Evolutionary conservation across 768 basidiomycete species (phyloP), one percentile per base, ranked within the genome.

Genomic region (Crepidotus variabilis): DNA sequence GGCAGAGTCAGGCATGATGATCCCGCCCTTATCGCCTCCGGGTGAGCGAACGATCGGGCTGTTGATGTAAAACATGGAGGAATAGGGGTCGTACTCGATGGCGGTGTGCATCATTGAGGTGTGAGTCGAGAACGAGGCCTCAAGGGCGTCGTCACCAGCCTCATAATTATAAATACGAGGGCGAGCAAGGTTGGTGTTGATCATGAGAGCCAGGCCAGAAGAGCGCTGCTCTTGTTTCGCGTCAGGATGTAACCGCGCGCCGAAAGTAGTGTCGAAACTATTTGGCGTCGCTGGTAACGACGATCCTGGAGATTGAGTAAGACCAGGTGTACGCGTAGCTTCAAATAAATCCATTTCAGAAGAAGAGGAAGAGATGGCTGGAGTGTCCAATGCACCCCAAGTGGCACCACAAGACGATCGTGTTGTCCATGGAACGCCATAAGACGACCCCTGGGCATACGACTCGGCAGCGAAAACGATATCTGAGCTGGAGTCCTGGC

Each of bases 71-170:
- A 80, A 84, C 54, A 81, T 79, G 0, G 83, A 83, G 16, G 80
- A 78, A 62, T 82, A 84, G 11, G 79, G 76, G 53, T 81, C 84
- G 54, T 81, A 79, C 69, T 89, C 88, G 49, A 88, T 81, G 36
- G 88, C 88, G 18, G 88, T 90, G 57, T 86, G 87, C 87, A 90
- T 88, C 60, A 78, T 75, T 23, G 86, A 86, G 32, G 85, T 84
- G 16, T 75, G 72, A 35, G 81, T 78, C 13, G 81, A 81, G 57
- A 63, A 75, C 45, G 75, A 78, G 18, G 72, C 72, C 32, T 72
- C 67, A 65, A 76, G 72, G 61, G 72, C 75, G 56, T 71, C 70
- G 60, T 72, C 71, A 59, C 71, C 73, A 28, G 11, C 50, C 33
- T 56, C 55, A 21, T 56, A 56, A 60, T 81, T 75, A 66, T 81